Conservation (phyloP, 805 yeast species). For the Wickerhamomyces chaumierensis region DNA sequence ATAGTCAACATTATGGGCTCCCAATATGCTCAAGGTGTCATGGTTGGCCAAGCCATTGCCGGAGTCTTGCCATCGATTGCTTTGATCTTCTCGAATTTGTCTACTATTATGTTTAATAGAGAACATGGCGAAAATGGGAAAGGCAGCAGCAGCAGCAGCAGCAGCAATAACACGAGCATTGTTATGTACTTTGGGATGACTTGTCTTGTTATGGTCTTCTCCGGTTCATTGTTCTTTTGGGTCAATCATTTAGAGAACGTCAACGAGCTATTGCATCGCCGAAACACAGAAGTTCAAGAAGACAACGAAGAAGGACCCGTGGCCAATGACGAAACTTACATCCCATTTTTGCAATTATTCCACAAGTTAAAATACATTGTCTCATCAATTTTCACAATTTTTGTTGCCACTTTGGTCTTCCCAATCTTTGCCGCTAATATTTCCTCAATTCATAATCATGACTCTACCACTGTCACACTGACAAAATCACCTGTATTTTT, state of each 20-base stretch:
- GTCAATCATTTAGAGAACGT: slow-evolving; percentile 18
- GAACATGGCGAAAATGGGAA: slow-evolving; percentile 4
- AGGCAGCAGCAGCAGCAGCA: slow-evolving; percentile 14
- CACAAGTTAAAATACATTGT: slow-evolving; percentile 52
- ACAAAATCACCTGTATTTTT: slow-evolving; percentile 11
- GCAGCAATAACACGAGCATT: slow-evolving; percentile 12
- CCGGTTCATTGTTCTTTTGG: slow-evolving; percentile 29
- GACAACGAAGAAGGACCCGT: background rate
- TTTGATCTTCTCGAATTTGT: slow-evolving; percentile 41
- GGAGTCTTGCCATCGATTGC: slow-evolving; percentile 85
- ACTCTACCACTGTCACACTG: too few species aligned
- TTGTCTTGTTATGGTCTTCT: slow-evolving; percentile 30
- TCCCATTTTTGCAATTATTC: slow-evolving; percentile 55
- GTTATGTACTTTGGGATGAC: slow-evolving; percentile 39
- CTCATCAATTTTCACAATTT: slow-evolving; percentile 59
- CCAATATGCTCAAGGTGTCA: slow-evolving; percentile 74
- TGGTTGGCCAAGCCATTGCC: slow-evolving; percentile 92
- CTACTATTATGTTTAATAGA: too few species aligned
- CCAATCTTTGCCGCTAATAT: slow-evolving; percentile 83
- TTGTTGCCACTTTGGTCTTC: slow-evolving; percentile 64
- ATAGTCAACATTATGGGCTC: slow-evolving; percentile 68
- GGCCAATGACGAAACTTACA: slow-evolving; percentile 21
- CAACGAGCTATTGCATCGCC: slow-evolving; percentile 1
- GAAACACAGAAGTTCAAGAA: too few species aligned
- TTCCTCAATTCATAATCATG: slow-evolving; percentile 38